These are phyloP conservation scores for Litchi chinensis DNA, from an alignment of 345 rosid genomes.

Conservation along the genomic window DNA sequence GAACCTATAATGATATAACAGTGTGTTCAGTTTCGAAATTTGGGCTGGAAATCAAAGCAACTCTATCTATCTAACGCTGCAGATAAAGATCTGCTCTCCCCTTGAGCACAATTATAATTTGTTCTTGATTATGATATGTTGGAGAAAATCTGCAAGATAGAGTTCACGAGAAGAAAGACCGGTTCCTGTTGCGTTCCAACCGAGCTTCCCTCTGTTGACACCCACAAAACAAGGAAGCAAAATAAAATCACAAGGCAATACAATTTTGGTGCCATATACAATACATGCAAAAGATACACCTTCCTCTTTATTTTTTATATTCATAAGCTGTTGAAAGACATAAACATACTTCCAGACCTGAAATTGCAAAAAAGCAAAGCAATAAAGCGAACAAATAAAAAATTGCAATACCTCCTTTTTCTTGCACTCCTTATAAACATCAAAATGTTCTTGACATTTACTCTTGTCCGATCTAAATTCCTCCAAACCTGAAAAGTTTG, in stretches of 20 bases:
- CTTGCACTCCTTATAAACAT: constrained; percentile 94
- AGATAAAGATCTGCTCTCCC: constrained; percentile 6
- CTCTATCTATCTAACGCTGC: neutral
- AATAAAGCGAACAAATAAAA: neutral
- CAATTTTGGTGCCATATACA: neutral
- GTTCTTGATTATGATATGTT: neutral
- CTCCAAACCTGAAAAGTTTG: constrained; percentile 74
- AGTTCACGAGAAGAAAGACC: constrained; percentile 74
- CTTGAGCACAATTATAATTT: neutral
- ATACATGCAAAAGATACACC: neutral
- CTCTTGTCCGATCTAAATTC: constrained; percentile 81
- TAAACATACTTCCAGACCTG: neutral
- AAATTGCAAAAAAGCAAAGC: neutral
- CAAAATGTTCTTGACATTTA: constrained; percentile 92
- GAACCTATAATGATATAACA: neutral
- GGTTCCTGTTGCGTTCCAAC: constrained; percentile 78
- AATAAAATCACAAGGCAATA: neutral
- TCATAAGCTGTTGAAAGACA: neutral
- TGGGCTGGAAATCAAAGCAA: neutral
- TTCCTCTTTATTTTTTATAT: neutral
- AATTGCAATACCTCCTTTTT: constrained; percentile 70
- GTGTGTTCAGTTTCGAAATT: neutral
- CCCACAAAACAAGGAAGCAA: neutral
- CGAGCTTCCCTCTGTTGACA: constrained; percentile 85
- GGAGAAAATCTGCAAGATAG: constrained; percentile 18